Evolutionary conservation across 2,329 filamentous ascomycete species (phyloP), one percentile per base, ranked within the genome.

Genomic region (Verticillium dahliae): DNA sequence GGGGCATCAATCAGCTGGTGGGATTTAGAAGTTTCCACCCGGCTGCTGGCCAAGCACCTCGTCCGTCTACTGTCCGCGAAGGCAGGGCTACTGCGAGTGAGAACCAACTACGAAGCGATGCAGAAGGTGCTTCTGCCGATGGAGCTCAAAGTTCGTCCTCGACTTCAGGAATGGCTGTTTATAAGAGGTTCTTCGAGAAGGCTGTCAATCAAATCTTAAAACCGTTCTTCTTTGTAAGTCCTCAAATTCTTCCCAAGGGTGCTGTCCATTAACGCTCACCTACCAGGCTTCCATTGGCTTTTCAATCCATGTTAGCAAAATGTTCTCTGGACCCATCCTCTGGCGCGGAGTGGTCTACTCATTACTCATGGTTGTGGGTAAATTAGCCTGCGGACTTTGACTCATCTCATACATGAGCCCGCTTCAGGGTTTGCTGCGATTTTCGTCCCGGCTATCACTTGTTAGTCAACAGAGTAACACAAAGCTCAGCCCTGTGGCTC

Each of bases 341-440:
- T 95, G 90, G 90, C 84, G 85, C 11, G 90, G 90, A 0, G 64
- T 92, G 0, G 80, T 92, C 1, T 95, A 93, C 67, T 80, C 88
- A 0, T 65, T 88, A 0, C 74, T 95, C 3, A 95, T 95, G 90
- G 69, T 80, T 1, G 58, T 90, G 2, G 81, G 76, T 3, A 90
- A 90, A 68, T 63, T 87, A 1, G 61, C 80, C 1, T 87, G 85
- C n/a, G 85, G 87, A 0, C 7, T 82, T 0, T 89, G 86, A 82
- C 76, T 88, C 0, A 63, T 85, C 2, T 74, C 76, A 0, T 70
- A 80, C 34, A 67, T 68, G 2, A 37, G 68, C 13, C 66, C 68
- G 1, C 39, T 63, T 7, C 59, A 56, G 13, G 56, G 58, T 1
- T 15, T 65, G 7, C 54, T 60, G 6, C 60, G 59, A 3, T 33